phyloP scores from a whole-genome alignment of 805 yeast species.

The Cyberlindnera amylophila region DNA sequence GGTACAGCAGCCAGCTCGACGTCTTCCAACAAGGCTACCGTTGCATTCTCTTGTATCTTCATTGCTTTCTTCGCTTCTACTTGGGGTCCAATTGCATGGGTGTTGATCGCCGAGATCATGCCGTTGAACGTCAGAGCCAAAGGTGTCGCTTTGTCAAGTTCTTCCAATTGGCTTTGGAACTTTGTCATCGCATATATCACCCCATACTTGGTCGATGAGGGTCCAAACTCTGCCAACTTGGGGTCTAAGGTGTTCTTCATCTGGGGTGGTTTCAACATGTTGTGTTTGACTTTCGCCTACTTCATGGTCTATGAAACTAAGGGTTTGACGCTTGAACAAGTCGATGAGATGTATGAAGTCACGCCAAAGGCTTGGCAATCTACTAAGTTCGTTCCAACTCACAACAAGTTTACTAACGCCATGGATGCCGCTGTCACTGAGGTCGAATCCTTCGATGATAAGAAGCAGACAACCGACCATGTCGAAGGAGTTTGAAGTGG shows the following conservation, averaged over 20 bases:
- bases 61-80: slow-evolving; percentile 75
- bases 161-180: slow-evolving; percentile 78
- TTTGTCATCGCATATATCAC: slow-evolving; percentile 71
- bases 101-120: slow-evolving; percentile 53
- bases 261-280: slow-evolving; percentile 23
- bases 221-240: slow-evolving; percentile 56
- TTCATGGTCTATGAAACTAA: slow-evolving; percentile 61
- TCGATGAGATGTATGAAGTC: slow-evolving; percentile 51
- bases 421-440: not conserved
- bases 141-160: slow-evolving; percentile 65
- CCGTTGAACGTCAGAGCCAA: slow-evolving; percentile 72
- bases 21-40: slow-evolving; percentile 41
- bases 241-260: slow-evolving; percentile 62
- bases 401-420: slow-evolving; percentile 29
- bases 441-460: not conserved
- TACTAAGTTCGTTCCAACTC: slow-evolving; percentile 28
- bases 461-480: not conserved
- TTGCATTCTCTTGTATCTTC: slow-evolving; percentile 53
- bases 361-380: slow-evolving; percentile 33
- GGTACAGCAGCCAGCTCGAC: slow-evolving; percentile 31
- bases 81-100: slow-evolving; percentile 85
- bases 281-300: slow-evolving; percentile 54
- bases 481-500: no score
- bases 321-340: slow-evolving; percentile 63
- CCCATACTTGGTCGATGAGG: slow-evolving; percentile 65